Evolutionary conservation across 1,139 yeast species (phyloP).

Genomic region (Arxiozyma slooffiae): DNA sequence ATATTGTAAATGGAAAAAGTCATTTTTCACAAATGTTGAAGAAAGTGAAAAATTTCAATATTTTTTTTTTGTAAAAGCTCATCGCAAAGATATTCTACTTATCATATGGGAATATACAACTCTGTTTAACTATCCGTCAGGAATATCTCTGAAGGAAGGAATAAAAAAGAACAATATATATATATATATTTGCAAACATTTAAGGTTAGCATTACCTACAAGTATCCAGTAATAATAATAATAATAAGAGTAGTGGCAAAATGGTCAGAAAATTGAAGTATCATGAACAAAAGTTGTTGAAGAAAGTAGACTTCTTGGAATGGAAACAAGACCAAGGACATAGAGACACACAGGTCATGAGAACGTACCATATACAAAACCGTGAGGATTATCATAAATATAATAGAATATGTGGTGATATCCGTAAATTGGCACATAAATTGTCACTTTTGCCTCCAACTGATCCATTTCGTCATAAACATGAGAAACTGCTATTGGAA

Average conservation of each 20-base stretch:
- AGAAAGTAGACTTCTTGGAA: conserved; percentile 92
- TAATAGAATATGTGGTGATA: conserved; percentile 83
- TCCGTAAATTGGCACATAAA: conserved; percentile 77
- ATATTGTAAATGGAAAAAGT: background rate
- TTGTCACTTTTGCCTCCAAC: conserved; percentile 74
- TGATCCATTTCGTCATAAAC: conserved; percentile 78
- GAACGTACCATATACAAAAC: conserved; percentile 84
- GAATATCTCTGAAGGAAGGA: background rate
- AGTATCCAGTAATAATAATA: too few relatives aligned
- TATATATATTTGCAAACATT: background rate
- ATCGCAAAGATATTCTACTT: background rate
- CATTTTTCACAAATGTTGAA: background rate
- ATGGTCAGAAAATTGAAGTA: conserved; percentile 91
- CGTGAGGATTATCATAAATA: conserved; percentile 94
- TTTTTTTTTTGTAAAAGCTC: background rate
- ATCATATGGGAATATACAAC: background rate
- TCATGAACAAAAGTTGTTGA: conserved; percentile 89
- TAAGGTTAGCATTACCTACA: background rate
- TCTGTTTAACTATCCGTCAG: background rate
- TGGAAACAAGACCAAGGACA: conserved; percentile 97
- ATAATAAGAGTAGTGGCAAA: conserved; percentile 8
- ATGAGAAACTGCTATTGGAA: conserved; percentile 77
- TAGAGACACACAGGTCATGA: conserved; percentile 90
- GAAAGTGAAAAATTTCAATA: too few relatives aligned
- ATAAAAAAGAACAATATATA: too few relatives aligned